A percentile compares a stretch with the other conserved stretches of the same genome.
Conservation (phyloP, 768 basidiomycete species). For the Steccherinum ochraceum region DNA sequence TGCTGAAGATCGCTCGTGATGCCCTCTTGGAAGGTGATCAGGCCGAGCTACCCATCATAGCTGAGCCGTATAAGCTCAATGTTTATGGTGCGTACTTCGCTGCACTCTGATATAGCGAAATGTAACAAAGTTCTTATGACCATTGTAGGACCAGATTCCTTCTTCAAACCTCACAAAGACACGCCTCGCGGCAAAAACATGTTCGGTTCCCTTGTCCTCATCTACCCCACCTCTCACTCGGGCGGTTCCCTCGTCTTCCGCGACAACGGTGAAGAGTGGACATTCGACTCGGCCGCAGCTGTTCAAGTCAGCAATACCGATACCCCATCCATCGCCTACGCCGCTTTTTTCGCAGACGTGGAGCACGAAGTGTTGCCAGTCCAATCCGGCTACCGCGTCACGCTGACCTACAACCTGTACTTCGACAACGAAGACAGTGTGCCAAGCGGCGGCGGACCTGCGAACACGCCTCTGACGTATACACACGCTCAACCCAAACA, state of each 20-base stretch:
- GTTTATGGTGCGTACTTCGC: conserved; percentile 18
- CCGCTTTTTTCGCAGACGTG: conserved; percentile 35
- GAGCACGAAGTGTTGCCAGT: conserved; percentile 37
- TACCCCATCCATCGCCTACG: conserved; percentile 23
- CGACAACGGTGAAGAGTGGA: conserved; percentile 18
- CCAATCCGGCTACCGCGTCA: conserved; percentile 32
- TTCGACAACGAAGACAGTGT: no score
- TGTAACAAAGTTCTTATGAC: neutral
- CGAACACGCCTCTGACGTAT: no score
- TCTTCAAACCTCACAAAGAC: conserved; percentile 24
- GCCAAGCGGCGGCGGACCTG: no score
- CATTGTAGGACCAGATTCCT: conserved; percentile 18
- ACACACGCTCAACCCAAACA: no score
- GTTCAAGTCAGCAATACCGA: neutral
- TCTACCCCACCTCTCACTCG: conserved; percentile 38
- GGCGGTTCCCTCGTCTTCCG: conserved; percentile 35
- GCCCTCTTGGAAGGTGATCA: conserved; percentile 9
- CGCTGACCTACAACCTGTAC: conserved; percentile 35
- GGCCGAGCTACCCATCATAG: conserved; percentile 5
- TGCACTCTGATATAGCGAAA: neutral
- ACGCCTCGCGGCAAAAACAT: conserved; percentile 17
- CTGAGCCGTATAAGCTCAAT: conserved; percentile 23
- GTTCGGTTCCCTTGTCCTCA: conserved; percentile 42
- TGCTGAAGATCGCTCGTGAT: conserved; percentile 7
- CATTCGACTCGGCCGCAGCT: conserved; percentile 28